A percentile compares a stretch with the other conserved stretches of the same genome.
phyloP scores from a whole-genome alignment of 805 yeast genomes.

The Yamadazyma akitaensis region DNA sequence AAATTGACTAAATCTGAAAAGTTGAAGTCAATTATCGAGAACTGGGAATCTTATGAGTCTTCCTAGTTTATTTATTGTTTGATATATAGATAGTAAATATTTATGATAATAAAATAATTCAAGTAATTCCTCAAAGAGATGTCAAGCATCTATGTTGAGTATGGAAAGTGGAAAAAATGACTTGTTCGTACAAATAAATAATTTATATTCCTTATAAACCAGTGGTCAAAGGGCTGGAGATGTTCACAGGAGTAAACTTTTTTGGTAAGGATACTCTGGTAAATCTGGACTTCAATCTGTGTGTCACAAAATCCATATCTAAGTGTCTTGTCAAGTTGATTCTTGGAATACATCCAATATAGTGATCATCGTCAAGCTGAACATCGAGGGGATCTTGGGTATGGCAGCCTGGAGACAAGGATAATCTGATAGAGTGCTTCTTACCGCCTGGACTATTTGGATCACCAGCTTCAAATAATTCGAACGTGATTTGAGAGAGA shows the following conservation, averaged over 20 bases:
- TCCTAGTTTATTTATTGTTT: conserved; percentile 28
- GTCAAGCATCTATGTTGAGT: background rate
- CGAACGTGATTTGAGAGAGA: conserved; percentile 90
- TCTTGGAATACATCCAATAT: conserved; percentile 93
- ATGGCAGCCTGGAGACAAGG: conserved; percentile 97
- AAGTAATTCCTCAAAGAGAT: background rate
- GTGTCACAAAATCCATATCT: conserved; percentile 85
- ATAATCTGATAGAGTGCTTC: conserved; percentile 84
- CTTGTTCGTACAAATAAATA: background rate
- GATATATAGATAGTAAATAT: conserved; percentile 1
- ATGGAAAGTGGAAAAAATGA: conserved; percentile 1
- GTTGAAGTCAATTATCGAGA: conserved; percentile 84
- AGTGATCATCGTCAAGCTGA: conserved; percentile 92
- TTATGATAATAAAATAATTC: background rate
- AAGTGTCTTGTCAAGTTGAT: conserved; percentile 87
- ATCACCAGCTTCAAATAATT: conserved; percentile 80
- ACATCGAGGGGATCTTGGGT: conserved; percentile 97
- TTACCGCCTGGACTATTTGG: conserved; percentile 57
- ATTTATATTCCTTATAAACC: conserved; percentile 14
- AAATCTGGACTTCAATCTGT: conserved; percentile 76
- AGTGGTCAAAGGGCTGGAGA: conserved; percentile 59
- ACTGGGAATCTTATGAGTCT: conserved; percentile 84
- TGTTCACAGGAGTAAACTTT: conserved; percentile 84
- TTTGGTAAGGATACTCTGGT: conserved; percentile 87
- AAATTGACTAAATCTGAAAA: conserved; percentile 86